Base-by-base conservation (phyloP, 768 basidiomycete species). In the Tulasnella sp. region DNA sequence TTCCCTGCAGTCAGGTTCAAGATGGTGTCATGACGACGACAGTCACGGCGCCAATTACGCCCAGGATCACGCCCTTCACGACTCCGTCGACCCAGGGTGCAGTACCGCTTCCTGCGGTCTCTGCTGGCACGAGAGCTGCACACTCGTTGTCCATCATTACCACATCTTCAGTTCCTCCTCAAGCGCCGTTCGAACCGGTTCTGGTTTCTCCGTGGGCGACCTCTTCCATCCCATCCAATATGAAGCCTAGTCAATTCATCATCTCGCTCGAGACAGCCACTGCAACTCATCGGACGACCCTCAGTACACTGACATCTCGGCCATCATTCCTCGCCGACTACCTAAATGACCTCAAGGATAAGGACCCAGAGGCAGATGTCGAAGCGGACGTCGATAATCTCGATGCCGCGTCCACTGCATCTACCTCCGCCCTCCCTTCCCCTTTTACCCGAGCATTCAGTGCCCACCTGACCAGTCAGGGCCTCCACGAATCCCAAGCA, bases 191-290 rank as follows among this genome's bases (percentile, higher is more conserved):
- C 71, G 75, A 77, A 10, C 76, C 84, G 2, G 77, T 89, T 54
- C 77, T 89, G 4, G 68, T 91, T 29, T 84, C 84, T 0, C 71
- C 80, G n/a, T 45, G 41, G 51, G 21, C 42, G 4, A 26, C 44
- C 55, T 21, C 70, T 76, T 1, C 82, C 84, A 9, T 69, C 72
- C 4, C 68, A 72, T 43, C 66, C 68, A 5, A 66, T n/a, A 24
- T 80, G 10, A 82, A 88, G 64, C 77, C 78, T 9, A 77, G 79
- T 9, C 81, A 81, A 64, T 72, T 82, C 32, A 80, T 90, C 51
- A 77, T 91, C 51, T 80, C 81, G 2, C 64, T 91, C 48, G 88
- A 91, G 70, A 88, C 88, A 15, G 82, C 80, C 64, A 86, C 86
- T 0, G 66, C 73, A 29, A 81, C 82, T 0, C 77, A 80, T 66